Conservation (phyloP, 2,329 filamentous ascomycete species). For the Fusarium musae region DNA sequence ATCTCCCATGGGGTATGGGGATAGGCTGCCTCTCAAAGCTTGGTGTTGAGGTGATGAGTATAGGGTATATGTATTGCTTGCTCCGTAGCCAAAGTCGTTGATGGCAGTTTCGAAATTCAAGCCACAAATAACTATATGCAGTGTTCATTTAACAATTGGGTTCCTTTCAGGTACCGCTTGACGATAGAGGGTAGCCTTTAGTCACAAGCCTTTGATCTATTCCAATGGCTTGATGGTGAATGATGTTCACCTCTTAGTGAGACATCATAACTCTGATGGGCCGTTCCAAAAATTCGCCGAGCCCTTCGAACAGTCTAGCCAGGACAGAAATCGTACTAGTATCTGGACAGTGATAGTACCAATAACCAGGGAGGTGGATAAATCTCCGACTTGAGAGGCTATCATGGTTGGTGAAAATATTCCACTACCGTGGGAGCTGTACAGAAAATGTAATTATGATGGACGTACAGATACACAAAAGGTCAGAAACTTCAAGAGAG, state of each 20-base stretch:
- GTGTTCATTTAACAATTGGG: neutral
- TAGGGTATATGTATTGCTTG: conserved; percentile 21
- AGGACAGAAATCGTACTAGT: neutral
- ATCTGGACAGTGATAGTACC: neutral
- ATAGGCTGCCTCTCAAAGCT: conserved; percentile 9
- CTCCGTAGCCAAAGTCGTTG: neutral
- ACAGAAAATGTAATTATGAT: neutral
- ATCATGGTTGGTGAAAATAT: neutral
- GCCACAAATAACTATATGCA: neutral
- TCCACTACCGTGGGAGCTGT: neutral
- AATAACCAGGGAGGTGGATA: neutral
- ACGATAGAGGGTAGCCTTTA: neutral
- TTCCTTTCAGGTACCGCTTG: neutral
- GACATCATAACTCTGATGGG: neutral
- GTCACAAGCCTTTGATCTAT: neutral
- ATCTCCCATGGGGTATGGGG: conserved; percentile 7
- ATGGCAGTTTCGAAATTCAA: neutral
- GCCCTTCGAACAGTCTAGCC: neutral
- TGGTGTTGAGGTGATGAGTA: neutral
- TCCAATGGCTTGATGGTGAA: neutral
- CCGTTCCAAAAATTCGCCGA: conserved; percentile 2
- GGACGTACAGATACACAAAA: neutral
- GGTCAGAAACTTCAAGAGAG: neutral
- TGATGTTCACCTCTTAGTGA: neutral
- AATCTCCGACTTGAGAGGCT: neutral